These are phyloP conservation scores for Fomitopsis pulvina DNA, from an alignment of 768 basidiomycete species.

Conservation along the genomic window DNA sequence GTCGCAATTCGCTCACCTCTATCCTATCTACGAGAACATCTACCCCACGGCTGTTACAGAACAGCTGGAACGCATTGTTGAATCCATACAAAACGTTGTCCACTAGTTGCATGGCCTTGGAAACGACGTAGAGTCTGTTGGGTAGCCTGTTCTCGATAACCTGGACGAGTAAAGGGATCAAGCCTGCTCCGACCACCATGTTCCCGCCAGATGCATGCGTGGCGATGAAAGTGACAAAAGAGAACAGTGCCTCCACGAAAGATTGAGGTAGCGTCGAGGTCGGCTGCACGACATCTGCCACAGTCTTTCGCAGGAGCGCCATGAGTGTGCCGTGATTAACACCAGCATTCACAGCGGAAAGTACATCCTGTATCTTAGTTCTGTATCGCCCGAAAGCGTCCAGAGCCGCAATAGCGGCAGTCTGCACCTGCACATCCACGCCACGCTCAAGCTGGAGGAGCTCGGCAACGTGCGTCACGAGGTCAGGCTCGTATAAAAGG, in stretches of 20 bases:
- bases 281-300: constrained; percentile 60
- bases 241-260: constrained; percentile 78
- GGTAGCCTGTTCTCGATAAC: constrained; percentile 74
- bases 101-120: constrained; percentile 87
- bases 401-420: constrained; percentile 80
- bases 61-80: constrained; percentile 80
- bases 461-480: constrained; percentile 84
- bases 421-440: constrained; percentile 68
- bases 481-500: constrained; percentile 92
- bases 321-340: constrained; percentile 95
- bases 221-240: constrained; percentile 83
- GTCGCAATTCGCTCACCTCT: constrained; percentile 44
- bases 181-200: constrained; percentile 92
- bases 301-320: constrained; percentile 79
- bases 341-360: constrained; percentile 88
- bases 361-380: constrained; percentile 75
- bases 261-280: constrained; percentile 63
- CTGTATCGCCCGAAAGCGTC: constrained; percentile 88
- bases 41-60: constrained; percentile 80
- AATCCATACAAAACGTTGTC: constrained; percentile 92
- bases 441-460: constrained; percentile 75
- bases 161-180: constrained; percentile 85
- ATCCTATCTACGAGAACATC: constrained; percentile 82
- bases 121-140: constrained; percentile 65
- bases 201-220: constrained; percentile 81